These are phyloP conservation scores for Aspergillus ochraceus DNA, from an alignment of 2,329 filamentous ascomycete species.

Conservation along the genomic window DNA sequence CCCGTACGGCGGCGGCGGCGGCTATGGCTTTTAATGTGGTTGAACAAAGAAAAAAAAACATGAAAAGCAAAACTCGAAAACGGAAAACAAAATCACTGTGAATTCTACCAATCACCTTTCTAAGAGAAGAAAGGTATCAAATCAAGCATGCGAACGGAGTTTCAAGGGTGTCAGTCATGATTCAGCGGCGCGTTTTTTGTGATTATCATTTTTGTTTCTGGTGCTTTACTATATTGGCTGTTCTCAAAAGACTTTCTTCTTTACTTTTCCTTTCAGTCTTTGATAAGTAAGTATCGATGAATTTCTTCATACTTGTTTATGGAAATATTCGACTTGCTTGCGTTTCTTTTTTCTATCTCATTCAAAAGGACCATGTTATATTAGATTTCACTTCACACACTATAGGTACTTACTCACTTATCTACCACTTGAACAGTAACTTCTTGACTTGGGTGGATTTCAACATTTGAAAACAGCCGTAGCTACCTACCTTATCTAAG, in stretches of 20 bases:
- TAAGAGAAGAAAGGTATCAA: background rate
- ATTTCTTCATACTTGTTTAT: background rate
- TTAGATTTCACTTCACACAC: background rate
- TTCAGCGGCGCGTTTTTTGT: conserved; percentile 5
- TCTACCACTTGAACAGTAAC: background rate
- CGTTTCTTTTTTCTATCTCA: background rate
- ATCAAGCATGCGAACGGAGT: conserved; percentile 7
- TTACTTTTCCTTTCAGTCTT: background rate
- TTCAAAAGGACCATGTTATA: background rate
- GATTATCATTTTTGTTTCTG: background rate
- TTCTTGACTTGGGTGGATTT: background rate
- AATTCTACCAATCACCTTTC: background rate
- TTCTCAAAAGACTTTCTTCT: background rate
- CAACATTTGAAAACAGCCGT: too few relatives aligned
- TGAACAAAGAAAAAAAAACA: background rate
- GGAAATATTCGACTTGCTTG: background rate
- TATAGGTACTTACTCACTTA: background rate
- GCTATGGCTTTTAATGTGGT: conserved; percentile 27
- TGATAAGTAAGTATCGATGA: background rate
- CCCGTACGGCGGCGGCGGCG: conserved; percentile 26
- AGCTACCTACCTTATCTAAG: too few relatives aligned
- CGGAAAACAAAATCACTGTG: background rate
- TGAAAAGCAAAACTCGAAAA: background rate
- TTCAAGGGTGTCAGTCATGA: conserved; percentile 2
- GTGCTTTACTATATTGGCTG: background rate